Evolutionary conservation across 2,329 filamentous ascomycete genomes (phyloP), one percentile per base, ranked within the genome.

Genomic region (Sporothrix luriei): DNA sequence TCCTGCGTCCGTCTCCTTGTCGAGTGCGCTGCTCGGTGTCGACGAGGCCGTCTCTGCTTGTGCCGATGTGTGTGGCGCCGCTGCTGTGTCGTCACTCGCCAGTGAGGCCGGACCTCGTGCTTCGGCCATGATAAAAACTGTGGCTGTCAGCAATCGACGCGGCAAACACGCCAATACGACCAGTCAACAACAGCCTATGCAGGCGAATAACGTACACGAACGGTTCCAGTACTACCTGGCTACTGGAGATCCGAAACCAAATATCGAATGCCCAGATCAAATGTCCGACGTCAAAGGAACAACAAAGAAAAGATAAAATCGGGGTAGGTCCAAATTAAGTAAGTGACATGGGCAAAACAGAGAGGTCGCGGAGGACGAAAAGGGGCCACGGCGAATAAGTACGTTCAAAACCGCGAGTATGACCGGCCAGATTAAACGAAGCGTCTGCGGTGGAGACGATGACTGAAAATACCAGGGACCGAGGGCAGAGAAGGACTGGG

Each of bases 91-190:
- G 40, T 65, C 61, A 24, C 43, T 65, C 16, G 61, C 61, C 43
- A 49, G 61, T 24, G 61, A 65, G 61, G 61, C 61, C 5, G 24
- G 43, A 29, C 61, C 61, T 49, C 43, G 24, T 65, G 40, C 43
- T n/a, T 46, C 43, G 9, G 43, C 46, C 61, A 65, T 65, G 38
- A 38, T 46, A n/a, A 5, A 16, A 13, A 24, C 26, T 54, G 51
- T 16, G 6, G 9, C 11, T 61, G 55, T 61, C 13, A 43, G 33
- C 55, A 13, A 11, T 21, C 33, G 33, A n/a, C 5, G 16, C 13
- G 21, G 29, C 21, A n/a, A 24, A 11, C 29, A 33, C 7, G 2
- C 19, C 13, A 21, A 21, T 11, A 61, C 16, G 21, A 57, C n/a
- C 3, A 21, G 14, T 16, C n/a, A 4, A 19, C 19, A 51, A 9